Evolutionary conservation across 306 rosid species (phyloP).

Genomic region (Fragaria nilgerrensis): DNA sequence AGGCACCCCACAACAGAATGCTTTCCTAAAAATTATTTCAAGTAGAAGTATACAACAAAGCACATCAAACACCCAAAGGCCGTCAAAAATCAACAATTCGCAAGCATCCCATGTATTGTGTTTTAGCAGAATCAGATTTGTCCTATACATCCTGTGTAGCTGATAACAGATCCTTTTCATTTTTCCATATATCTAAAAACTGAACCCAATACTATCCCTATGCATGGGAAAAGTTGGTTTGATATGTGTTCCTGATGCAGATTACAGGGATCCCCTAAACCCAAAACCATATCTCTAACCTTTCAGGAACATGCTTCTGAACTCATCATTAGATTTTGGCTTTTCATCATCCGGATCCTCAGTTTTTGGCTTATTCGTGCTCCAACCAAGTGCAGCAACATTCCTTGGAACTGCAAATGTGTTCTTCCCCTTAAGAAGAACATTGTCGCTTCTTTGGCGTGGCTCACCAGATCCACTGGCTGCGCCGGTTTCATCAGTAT

Average conservation of each 20-base stretch:
- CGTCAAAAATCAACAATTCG: background rate
- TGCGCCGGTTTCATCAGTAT: slow-evolving; percentile 28
- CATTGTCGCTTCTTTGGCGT: slow-evolving; percentile 36
- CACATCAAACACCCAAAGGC: background rate
- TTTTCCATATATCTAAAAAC: background rate
- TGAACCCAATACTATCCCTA: background rate
- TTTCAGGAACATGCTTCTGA: slow-evolving; percentile 67
- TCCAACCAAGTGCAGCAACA: slow-evolving; percentile 59
- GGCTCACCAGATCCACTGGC: slow-evolving; percentile 42
- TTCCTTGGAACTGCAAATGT: slow-evolving; percentile 82
- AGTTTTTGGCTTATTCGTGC: slow-evolving; percentile 44
- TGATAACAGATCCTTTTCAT: background rate
- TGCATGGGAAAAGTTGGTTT: background rate
- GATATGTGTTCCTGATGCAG: background rate
- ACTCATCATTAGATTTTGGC: slow-evolving; percentile 89
- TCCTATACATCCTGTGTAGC: background rate
- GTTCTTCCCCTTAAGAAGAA: slow-evolving; percentile 66
- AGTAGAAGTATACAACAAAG: too few relatives aligned
- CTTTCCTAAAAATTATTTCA: too few relatives aligned
- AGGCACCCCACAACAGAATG: too few relatives aligned
- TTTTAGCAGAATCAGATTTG: background rate
- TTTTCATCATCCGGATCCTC: slow-evolving; percentile 48
- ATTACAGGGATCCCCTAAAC: background rate
- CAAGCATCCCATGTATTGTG: background rate
- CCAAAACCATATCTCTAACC: slow-evolving; percentile 24